Percentiles rank a stretch among this genome's conserved stretches.
Conservation (phyloP, 495 filamentous ascomycete genomes). For the Tuber borchii region DNA sequence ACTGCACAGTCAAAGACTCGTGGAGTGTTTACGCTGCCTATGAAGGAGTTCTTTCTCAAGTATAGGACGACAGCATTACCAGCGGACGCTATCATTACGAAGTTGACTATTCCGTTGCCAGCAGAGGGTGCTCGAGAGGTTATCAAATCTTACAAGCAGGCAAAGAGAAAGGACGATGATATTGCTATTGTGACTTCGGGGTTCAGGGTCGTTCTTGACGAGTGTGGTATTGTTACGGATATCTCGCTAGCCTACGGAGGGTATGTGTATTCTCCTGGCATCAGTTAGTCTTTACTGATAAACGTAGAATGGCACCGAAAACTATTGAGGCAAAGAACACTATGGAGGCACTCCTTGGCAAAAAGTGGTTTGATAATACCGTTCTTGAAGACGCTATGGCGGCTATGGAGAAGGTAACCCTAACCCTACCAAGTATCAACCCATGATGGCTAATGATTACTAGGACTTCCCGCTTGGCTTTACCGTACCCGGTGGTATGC, state of each 20-base stretch:
- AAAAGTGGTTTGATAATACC: conserved; percentile 67
- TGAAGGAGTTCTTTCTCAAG: conserved; percentile 43
- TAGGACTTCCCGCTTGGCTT: conserved; percentile 75
- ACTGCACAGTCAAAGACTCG: conserved; percentile 34
- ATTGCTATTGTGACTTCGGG: conserved; percentile 91
- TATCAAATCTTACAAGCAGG: conserved; percentile 81
- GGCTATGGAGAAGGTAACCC: conserved; percentile 57
- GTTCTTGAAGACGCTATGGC: conserved; percentile 85
- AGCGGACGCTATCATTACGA: conserved; percentile 45
- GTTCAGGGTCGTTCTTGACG: conserved; percentile 61
- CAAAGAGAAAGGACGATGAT: conserved; percentile 94
- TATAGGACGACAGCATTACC: conserved; percentile 45
- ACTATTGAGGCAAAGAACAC: conserved; percentile 78
- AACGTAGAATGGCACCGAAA: conserved; percentile 64
- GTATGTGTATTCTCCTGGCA: conserved; percentile 16
- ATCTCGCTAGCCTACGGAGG: conserved; percentile 79
- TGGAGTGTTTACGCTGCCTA: conserved; percentile 38
- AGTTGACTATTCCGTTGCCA: conserved; percentile 47
- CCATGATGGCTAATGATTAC: background rate
- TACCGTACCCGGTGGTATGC: conserved; percentile 90
- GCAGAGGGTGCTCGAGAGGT: conserved; percentile 53
- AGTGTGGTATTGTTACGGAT: conserved; percentile 59
- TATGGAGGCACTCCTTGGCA: conserved; percentile 62
- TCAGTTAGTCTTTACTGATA: conserved; percentile 19
- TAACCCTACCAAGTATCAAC: background rate